These are phyloP conservation scores for Colletotrichum sp. DNA, from an alignment of 2,329 filamentous ascomycete genomes.

Conservation along the genomic window DNA sequence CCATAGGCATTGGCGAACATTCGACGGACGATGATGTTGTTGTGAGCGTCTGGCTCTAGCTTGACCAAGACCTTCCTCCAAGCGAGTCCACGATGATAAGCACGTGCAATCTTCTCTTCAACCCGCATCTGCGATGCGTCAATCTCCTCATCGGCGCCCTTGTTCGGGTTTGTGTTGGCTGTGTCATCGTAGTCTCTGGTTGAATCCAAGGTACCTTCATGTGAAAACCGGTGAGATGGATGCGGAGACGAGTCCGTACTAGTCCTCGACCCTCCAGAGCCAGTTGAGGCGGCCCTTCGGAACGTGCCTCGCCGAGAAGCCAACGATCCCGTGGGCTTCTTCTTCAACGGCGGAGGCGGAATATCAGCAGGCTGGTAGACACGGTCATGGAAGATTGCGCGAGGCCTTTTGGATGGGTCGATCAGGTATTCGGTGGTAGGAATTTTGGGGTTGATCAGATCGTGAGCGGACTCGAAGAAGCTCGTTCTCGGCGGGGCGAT, in stretches of 20 bases:
- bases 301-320: conserved; percentile 36
- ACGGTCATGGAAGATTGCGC: conserved; percentile 96
- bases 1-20: conserved; percentile 98
- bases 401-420: conserved; percentile 79
- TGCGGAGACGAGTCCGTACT: conserved; percentile 23
- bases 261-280: conserved; percentile 19
- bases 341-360: conserved; percentile 76
- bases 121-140: conserved; percentile 80
- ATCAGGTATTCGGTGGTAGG: conserved; percentile 82
- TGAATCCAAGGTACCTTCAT: conserved; percentile 49
- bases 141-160: conserved; percentile 39
- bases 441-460: conserved; percentile 88
- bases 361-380: conserved; percentile 95
- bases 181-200: conserved; percentile 59
- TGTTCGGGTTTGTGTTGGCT: conserved; percentile 49
- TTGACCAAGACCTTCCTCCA: conserved; percentile 98
- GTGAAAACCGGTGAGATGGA: conserved; percentile 34
- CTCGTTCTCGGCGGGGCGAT: conserved; percentile 86
- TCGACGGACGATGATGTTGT: conserved; percentile 95
- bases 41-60: conserved; percentile 95
- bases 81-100: conserved; percentile 88
- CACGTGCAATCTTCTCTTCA: conserved; percentile 96
- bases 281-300: conserved; percentile 21
- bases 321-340: conserved; percentile 43
- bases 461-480: conserved; percentile 93